Evolutionary conservation across 495 filamentous ascomycete genomes (phyloP), one percentile per base, ranked within the genome.

Genomic region (Astrothelium macrocarpum): DNA sequence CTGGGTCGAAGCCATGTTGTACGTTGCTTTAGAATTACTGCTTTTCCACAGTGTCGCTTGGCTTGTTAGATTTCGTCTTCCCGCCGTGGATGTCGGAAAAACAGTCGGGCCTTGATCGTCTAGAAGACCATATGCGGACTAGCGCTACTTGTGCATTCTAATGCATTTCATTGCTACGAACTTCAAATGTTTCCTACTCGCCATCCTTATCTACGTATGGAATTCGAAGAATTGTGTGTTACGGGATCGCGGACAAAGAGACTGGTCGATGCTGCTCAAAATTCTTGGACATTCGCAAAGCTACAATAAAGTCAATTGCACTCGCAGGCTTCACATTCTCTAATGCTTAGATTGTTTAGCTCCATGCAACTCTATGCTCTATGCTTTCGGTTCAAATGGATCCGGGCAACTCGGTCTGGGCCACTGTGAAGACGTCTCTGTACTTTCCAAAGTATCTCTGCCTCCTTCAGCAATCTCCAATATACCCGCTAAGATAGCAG

Each of bases 371-470:
- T 20, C 67, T 71, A 75, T 71, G 56, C 77, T 96, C 49, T 90
- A 85, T 71, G 85, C 91, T n/a, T 84, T 96, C 66, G 94, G 94
- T 36, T 97, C 93, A 32, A 98, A 97, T 73, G 86, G 89, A 42
- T 89, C 85, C 7, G 90, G 90, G 60, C 94, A 98, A 71, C 82
- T 98, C 39, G 90, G 88, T 39, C 79, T 97, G 56, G 84, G 84
- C 26, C 87, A 92, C 73, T 79, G 75, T 53, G 80, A 90, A 64
- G 91, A 96, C 72, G 82, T 87, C 14, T 86, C 85, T 2, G 73
- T 77, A 0, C 90, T 91, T 3, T 81, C 85, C 56, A 56, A 32
- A 16, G 45, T 63, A 32, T 2, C 20, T 34, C 25, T 67, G 28
- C 42, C 53, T 14, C 14, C 46, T 20, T 2, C 34, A 14, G 29